phyloP scores from a whole-genome alignment of 768 basidiomycete genomes.

The Leccinum pellstonianum region DNA sequence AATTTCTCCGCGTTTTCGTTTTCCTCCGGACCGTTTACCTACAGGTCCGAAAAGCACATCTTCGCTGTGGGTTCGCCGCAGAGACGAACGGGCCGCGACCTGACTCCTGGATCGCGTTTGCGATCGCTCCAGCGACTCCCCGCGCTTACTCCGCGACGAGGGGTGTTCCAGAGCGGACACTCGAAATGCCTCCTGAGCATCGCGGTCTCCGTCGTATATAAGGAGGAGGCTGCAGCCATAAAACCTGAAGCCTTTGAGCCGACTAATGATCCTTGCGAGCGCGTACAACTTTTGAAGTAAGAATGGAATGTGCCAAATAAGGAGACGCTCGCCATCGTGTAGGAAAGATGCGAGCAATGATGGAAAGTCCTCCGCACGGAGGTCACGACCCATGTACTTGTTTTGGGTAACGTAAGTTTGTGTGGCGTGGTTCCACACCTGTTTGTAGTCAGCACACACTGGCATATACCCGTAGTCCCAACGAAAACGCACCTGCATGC shows the following conservation, averaged over 20 bases:
- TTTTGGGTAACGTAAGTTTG: slow-evolving; percentile 89
- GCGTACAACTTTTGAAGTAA: slow-evolving; percentile 90
- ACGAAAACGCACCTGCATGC: slow-evolving; percentile 84
- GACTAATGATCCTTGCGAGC: slow-evolving; percentile 87
- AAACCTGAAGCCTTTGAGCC: slow-evolving; percentile 93
- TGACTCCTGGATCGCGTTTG: slow-evolving; percentile 40
- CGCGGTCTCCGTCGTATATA: slow-evolving; percentile 95
- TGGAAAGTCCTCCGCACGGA: slow-evolving; percentile 83
- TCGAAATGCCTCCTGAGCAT: slow-evolving; percentile 76
- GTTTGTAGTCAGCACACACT: slow-evolving; percentile 12
- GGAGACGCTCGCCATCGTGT: slow-evolving; percentile 74
- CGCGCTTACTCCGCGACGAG: slow-evolving; percentile 65
- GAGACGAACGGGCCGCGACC: slow-evolving; percentile 40
- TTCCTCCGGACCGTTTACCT: slow-evolving; percentile 59
- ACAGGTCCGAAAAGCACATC: slow-evolving; percentile 70
- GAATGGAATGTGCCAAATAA: slow-evolving; percentile 89
- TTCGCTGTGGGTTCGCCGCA: slow-evolving; percentile 79
- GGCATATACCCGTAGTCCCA: not conserved
- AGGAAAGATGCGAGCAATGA: slow-evolving; percentile 81
- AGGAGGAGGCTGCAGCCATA: slow-evolving; percentile 96
- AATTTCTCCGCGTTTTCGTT: slow-evolving; percentile 83
- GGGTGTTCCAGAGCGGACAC: slow-evolving; percentile 61
- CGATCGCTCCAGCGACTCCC: slow-evolving; percentile 73
- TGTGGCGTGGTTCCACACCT: slow-evolving; percentile 92
- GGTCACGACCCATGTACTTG: slow-evolving; percentile 94